These are phyloP conservation scores for Pythium myriotylum DNA, from an alignment of 352 stramenopile species.

Conservation along the genomic window DNA sequence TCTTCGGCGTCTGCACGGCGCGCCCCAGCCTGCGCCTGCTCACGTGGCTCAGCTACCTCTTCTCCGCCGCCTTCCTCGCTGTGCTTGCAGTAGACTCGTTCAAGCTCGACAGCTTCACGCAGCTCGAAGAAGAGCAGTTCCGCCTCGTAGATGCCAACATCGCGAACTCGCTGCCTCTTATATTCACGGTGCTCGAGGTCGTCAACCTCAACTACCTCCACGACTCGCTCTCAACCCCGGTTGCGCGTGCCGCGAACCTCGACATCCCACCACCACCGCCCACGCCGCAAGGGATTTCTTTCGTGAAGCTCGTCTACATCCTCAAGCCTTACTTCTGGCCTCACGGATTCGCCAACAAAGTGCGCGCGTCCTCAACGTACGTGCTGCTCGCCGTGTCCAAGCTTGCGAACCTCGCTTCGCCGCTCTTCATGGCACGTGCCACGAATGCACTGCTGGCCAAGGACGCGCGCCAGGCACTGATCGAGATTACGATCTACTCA, in stretches of 20 bases:
- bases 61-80: constrained; percentile 58
- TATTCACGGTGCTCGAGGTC: constrained; percentile 84
- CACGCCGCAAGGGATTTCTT: constrained; percentile 64
- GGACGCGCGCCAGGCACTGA: constrained; percentile 47
- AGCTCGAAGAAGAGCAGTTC: constrained; percentile 54
- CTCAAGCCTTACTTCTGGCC: constrained; percentile 89
- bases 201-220: constrained; percentile 76
- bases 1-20: constrained; percentile 58
- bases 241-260: constrained; percentile 28
- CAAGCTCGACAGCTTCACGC: constrained; percentile 63
- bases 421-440: constrained; percentile 93
- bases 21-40: constrained; percentile 43
- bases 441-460: constrained; percentile 90
- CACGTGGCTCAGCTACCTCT: constrained; percentile 50
- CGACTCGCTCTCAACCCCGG: constrained; percentile 49
- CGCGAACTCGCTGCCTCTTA: constrained; percentile 80
- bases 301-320: constrained; percentile 86
- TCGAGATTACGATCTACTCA: constrained; percentile 78
- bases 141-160: constrained; percentile 70
- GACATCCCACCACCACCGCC: constrained; percentile 25
- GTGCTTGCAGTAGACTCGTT: constrained; percentile 78
- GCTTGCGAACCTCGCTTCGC: constrained; percentile 89
- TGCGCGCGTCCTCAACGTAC: constrained; percentile 92
- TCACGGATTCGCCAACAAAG: constrained; percentile 65
- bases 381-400: constrained; percentile 93